Conservation (phyloP, 495 filamentous ascomycete species). For the Penicillium lividum region DNA sequence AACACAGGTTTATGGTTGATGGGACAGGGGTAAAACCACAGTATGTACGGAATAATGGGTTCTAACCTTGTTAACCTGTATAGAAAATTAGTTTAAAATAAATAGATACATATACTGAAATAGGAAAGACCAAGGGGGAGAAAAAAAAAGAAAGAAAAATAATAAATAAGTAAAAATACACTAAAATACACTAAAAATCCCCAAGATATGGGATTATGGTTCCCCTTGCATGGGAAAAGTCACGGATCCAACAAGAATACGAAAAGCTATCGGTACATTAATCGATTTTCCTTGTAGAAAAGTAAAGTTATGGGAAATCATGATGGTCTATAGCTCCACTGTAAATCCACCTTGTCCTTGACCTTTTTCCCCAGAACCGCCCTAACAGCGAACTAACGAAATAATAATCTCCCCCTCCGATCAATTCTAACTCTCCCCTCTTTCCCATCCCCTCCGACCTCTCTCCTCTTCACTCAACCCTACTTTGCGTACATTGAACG, state of each 20-base stretch:
- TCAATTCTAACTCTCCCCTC: conserved; percentile 6
- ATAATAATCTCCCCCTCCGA: conserved; percentile 25
- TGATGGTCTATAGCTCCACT: conserved; percentile 15
- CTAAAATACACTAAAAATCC: background rate
- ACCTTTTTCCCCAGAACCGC: conserved; percentile 24
- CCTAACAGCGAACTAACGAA: conserved; percentile 25
- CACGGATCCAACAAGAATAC: background rate
- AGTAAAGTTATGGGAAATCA: conserved; percentile 3
- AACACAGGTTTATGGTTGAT: background rate
- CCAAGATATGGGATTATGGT: background rate
- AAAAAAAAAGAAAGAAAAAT: background rate
- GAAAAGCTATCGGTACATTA: background rate
- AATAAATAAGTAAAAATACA: background rate
- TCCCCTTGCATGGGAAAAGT: conserved; percentile 21
- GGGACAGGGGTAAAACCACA: background rate
- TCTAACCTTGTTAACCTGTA: background rate
- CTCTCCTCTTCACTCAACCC: conserved; percentile 3
- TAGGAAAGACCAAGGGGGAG: background rate
- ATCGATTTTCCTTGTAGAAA: background rate
- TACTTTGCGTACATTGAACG: background rate
- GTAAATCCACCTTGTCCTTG: conserved; percentile 10
- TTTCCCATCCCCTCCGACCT: background rate
- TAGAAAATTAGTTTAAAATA: background rate
- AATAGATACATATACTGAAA: background rate
- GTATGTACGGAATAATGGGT: no score